A percentile compares a stretch with the other conserved stretches of the same genome.
Conservation (phyloP, 345 rosid genomes). For the Triadica sebifera region DNA sequence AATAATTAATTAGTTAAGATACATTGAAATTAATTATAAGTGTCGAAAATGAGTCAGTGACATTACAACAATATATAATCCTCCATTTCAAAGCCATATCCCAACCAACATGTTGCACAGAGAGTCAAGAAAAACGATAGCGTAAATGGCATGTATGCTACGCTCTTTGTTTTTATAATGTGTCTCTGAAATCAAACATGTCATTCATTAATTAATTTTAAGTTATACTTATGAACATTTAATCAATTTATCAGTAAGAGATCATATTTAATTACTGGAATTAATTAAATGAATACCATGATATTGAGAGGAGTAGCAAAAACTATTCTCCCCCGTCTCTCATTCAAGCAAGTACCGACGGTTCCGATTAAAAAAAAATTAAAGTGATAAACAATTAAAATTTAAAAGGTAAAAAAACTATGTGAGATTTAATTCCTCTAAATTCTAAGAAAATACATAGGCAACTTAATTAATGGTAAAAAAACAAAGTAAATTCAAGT, state of each 20-base stretch:
- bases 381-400: no score
- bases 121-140: slow-evolving; percentile 9
- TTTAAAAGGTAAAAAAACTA: no score
- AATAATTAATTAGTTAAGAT: neutral
- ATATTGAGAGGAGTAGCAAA: slow-evolving; percentile 60
- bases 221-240: neutral
- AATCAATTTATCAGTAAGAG: no score
- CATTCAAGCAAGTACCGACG: no score
- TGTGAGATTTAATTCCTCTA: no score
- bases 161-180: slow-evolving; percentile 10
- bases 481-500: no score
- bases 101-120: slow-evolving; percentile 10
- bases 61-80: slow-evolving; percentile 12
- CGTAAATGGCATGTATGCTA: slow-evolving; percentile 12
- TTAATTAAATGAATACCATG: slow-evolving; percentile 39
- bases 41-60: neutral
- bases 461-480: no score
- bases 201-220: no score
- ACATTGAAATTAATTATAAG: no score
- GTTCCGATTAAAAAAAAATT: no score
- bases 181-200: neutral
- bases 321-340: no score
- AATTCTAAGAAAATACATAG: no score
- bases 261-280: neutral
- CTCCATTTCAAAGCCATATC: slow-evolving; percentile 8